Base-by-base conservation (phyloP, 768 basidiomycete genomes). In the Ramaria sp. region DNA sequence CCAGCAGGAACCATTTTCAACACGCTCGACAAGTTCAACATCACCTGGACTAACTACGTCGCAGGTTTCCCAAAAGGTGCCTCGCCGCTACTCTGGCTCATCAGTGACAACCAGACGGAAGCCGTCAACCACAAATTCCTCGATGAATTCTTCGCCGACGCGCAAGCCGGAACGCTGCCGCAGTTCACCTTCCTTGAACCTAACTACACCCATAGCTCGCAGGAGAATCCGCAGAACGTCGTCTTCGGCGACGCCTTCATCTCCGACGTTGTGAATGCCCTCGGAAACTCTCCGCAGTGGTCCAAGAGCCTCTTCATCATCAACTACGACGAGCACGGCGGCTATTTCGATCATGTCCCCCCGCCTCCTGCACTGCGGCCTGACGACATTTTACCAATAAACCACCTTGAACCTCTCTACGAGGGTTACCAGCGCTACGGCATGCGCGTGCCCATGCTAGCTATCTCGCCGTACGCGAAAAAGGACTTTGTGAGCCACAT, bases 261-360 rank as follows among this genome's bases (percentile, higher is more conserved):
- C 36, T 67, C 66, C 57, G 58, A 63, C 51, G 56, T 69, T 32
- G 65, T 65, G 59, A 65, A 69, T 20, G 66, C 67, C n/a, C 45
- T 69, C 32, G 57, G 67, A 20, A 56, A 60, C 34, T 57, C 60
- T 10, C 63, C 65, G 3, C 63, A 65, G 38, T 69, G 67, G 67
- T 37, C 57, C 8, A 57, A 66, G 47, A 68, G 63, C 1, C 57
- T 69, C 38, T 59, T 67, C 52, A 25, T 69, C 52, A n/a, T 69
- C 58, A 66, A 65, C 43, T 67, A 63, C 58, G 67, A 68, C 48
- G 67, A 68, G 52, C 59, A 59, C 47, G 67, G 67, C 36, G 67
- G 67, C 3, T 69, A 67, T 60, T 60, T 58, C 43, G 67, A 69
- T 55, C 67, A 67, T 60, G 67, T 69, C 43, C 58, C 66, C 6